A percentile compares a stretch with the other conserved stretches of the same genome.
These are phyloP conservation scores for Didymosphaeria variabile DNA, from an alignment of 2,329 filamentous ascomycete species.

Conservation along the genomic window DNA sequence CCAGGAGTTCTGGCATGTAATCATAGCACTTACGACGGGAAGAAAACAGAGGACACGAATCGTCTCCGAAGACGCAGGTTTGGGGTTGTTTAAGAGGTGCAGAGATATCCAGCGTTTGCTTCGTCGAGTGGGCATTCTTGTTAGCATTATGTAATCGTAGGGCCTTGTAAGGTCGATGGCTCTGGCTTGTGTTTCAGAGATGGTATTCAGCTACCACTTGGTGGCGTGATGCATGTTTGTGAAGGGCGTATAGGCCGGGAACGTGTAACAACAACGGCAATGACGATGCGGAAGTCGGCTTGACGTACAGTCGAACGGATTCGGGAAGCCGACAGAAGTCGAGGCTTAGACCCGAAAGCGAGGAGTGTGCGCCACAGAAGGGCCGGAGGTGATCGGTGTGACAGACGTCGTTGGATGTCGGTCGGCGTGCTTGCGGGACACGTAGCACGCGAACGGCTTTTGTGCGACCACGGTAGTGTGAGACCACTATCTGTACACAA, in stretches of 20 bases:
- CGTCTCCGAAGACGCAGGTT: background rate
- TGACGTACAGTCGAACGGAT: background rate
- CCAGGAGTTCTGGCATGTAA: constrained; percentile 11
- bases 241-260: background rate
- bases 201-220: background rate
- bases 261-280: background rate
- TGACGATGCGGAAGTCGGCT: background rate
- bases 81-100: background rate
- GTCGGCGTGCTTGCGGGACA: background rate
- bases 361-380: background rate
- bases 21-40: constrained; percentile 6
- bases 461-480: background rate
- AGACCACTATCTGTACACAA: background rate
- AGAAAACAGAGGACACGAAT: background rate
- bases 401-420: constrained; percentile 2
- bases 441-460: constrained; percentile 4
- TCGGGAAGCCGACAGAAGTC: constrained; percentile 6
- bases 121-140: background rate
- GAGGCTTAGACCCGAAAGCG: constrained; percentile 4
- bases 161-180: background rate
- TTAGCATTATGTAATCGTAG: constrained; percentile 11
- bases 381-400: constrained; percentile 10
- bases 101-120: constrained; percentile 12
- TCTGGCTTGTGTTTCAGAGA: constrained; percentile 4
- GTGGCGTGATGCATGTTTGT: background rate